Base-by-base conservation (phyloP, 2,329 filamentous ascomycete genomes). In the Helminthosporium solani region DNA sequence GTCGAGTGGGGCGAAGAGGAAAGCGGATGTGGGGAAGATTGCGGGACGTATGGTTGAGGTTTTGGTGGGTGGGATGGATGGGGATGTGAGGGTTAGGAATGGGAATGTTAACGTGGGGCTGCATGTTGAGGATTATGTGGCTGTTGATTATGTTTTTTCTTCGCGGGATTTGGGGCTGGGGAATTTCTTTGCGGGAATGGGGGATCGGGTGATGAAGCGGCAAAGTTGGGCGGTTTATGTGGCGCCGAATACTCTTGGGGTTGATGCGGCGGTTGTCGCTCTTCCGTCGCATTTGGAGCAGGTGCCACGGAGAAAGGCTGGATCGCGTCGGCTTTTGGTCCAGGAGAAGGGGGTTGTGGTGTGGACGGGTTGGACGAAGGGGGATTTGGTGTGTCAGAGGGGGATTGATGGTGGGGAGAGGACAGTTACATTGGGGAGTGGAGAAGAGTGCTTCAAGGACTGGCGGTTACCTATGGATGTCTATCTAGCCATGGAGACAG, bases 31-130 rank as follows among this genome's bases (percentile, higher is more conserved):
- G 2, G 60, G 58, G 0, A 41, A 46, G 9, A 55, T 61, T 23
- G 52, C 53, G 7, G 36, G 30, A 23, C 54, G 49, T 7, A 63
- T 66, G 57, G 46, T 53, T 2, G 38, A 43, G 5, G 56, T 53
- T 3, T 21, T 64, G 0, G 57, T 52, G 3, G 33, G 35, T 5
- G 37, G 60, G 31, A 52, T 57, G 51, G 53, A 57, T 20, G 35
- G 14, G 0, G 42, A 51, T 5, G 23, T 59, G 7, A 52, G 33
- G 47, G 33, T 15, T 30, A 61, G 49, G 25, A 39, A 34, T 2
- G 56, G 58, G 1, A 14, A 48, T 33, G 44, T 66, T 3, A 44
- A 40, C 7, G 43, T 60, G 4, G 44, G 39, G 5, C 15, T 65
- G 6, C 40, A 46, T 18, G 19, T 64, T 11, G 50, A 42, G 16